Base-by-base conservation (phyloP, 441 rosid species). In the Euphorbia corollata region DNA sequence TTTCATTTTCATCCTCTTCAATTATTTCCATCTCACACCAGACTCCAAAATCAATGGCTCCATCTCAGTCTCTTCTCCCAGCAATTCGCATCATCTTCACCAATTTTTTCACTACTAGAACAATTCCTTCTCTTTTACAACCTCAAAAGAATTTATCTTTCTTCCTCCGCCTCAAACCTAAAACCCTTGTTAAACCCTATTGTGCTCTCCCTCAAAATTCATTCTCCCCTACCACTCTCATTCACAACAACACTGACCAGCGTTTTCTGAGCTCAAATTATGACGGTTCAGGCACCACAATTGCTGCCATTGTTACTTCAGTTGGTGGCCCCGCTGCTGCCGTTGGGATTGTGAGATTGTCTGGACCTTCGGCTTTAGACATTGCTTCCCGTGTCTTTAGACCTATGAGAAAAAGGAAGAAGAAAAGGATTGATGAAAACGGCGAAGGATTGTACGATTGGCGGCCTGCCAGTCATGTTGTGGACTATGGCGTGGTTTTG, bases 261-360 rank as follows among this genome's bases (percentile, higher is more conserved):
- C 87, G 92, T 53, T 65, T 86, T 58, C 62, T 70, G 30, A 76
- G 73, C 68, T 71, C 70, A 13, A 47, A 59, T 58, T 71, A 68
- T 65, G 81, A 68, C 63, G 78, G 69, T 68, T 77, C 84, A 12
- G 71, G 84, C 39, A 43, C 75, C 60, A 89, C 96, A 0, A 88
- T 86, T 68, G 96, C 85, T 0, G 96, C 98, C 22, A 87, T 90
- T 39, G 92, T 88, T 57, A 92, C 96, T 8, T 84, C 96, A n/a
- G 6, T 90, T 9, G 97, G 97, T 11, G 97, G 93, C 0, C 91
- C 92, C 41, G 88, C 92, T 60, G 91, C 86, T 7, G 92, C 97
- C 0, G 93, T 92, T 8, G 96, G 98, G 43, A 88, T 88, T 54
- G 86, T 90, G 32, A 77, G 96, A 20, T 74, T 90, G 69, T 90